A percentile compares a stretch with the other conserved stretches of the same genome.
These are phyloP conservation scores for Colletotrichum sp. DNA, from an alignment of 2,329 filamentous ascomycete species.

Conservation along the genomic window DNA sequence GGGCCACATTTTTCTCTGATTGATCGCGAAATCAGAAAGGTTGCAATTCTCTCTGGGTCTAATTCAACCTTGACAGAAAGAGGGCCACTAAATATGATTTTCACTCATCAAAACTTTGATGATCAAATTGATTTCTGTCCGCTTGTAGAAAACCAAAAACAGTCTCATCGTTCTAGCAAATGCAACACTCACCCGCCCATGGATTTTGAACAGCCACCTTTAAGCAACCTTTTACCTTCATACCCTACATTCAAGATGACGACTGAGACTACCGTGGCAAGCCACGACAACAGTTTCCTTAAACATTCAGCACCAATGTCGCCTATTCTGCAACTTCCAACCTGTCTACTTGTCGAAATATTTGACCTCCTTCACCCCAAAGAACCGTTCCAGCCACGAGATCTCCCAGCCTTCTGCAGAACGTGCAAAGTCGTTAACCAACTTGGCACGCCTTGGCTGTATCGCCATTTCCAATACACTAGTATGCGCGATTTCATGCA, in stretches of 20 bases:
- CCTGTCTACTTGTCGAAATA: neutral
- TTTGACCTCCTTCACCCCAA: neutral
- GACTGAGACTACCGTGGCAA: neutral
- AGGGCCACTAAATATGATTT: neutral
- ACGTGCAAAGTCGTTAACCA: neutral
- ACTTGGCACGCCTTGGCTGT: neutral
- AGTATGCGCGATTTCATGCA: too few relatives aligned
- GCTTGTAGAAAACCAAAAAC: neutral
- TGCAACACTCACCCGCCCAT: too few relatives aligned
- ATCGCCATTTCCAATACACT: neutral
- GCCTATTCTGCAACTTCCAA: neutral
- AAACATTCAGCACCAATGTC: neutral
- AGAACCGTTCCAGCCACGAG: neutral
- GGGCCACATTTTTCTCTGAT: too few relatives aligned
- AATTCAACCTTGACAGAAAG: neutral
- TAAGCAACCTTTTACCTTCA: too few relatives aligned
- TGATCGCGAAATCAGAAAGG: too few relatives aligned
- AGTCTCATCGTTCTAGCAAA: neutral
- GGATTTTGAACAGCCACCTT: too few relatives aligned
- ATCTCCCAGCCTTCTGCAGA: neutral
- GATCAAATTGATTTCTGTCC: neutral
- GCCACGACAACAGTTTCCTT: neutral
- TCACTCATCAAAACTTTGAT: neutral
- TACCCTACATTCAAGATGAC: neutral
- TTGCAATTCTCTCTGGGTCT: too few relatives aligned